Evolutionary conservation across 2,329 filamentous ascomycete species (phyloP).

Genomic region (Aspergillus tubingensis): DNA sequence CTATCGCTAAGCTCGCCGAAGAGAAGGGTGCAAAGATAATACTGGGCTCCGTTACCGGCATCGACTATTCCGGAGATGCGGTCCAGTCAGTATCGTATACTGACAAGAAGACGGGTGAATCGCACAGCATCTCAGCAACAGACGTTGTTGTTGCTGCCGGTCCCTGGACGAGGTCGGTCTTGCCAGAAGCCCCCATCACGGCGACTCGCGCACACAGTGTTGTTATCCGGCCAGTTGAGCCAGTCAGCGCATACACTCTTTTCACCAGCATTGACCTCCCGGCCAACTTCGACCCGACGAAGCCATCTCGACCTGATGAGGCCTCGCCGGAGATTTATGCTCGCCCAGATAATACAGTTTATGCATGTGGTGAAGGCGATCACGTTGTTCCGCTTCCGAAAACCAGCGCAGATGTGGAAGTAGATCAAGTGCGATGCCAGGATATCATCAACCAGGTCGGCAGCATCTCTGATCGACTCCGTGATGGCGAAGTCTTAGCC

Average conservation of each 20-base stretch:
- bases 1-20: constrained; percentile 74
- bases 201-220: constrained; percentile 65
- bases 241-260: constrained; percentile 51
- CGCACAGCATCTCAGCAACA: constrained; percentile 57
- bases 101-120: constrained; percentile 52
- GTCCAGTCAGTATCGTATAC: constrained; percentile 67
- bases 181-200: constrained; percentile 58
- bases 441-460: constrained; percentile 79
- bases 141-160: constrained; percentile 63
- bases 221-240: constrained; percentile 58
- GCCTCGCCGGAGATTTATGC: constrained; percentile 94
- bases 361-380: constrained; percentile 92
- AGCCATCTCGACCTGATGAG: constrained; percentile 57
- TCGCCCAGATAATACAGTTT: constrained; percentile 82
- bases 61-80: constrained; percentile 57
- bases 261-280: constrained; percentile 86
- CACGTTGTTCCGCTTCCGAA: constrained; percentile 71
- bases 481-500: constrained; percentile 67
- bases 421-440: constrained; percentile 75
- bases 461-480: constrained; percentile 58
- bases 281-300: constrained; percentile 54
- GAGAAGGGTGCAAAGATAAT: constrained; percentile 69
- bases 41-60: constrained; percentile 67
- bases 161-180: constrained; percentile 60
- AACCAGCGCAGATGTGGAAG: constrained; percentile 72